phyloP scores from a whole-genome alignment of 257 asterid genomes.

The Cordia subcordata region DNA sequence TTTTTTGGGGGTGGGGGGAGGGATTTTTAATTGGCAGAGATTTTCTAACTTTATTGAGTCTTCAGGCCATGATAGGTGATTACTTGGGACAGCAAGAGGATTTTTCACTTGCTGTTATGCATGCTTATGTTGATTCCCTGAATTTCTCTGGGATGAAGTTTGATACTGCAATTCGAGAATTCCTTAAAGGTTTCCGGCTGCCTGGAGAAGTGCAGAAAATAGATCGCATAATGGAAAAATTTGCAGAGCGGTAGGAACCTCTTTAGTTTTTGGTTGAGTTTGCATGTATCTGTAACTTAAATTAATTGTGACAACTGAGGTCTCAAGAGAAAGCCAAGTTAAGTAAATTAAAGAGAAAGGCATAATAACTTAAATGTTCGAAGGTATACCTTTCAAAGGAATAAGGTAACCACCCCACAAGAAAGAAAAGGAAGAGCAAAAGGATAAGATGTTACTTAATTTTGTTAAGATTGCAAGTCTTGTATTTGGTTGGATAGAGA shows the following conservation, averaged over 20 bases:
- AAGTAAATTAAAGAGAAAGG: neutral
- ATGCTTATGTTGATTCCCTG: conserved; percentile 95
- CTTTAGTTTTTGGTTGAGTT: conserved; percentile 14
- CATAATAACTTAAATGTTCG: neutral
- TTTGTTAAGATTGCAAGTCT: too few relatives aligned
- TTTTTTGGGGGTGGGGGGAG: too few relatives aligned
- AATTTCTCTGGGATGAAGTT: conserved; percentile 83
- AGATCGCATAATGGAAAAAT: conserved; percentile 98
- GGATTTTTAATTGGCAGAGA: conserved; percentile 12
- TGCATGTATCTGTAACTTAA: conserved; percentile 9
- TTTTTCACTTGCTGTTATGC: conserved; percentile 97
- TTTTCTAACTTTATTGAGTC: conserved; percentile 23
- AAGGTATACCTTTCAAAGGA: neutral
- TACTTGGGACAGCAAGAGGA: conserved; percentile 98
- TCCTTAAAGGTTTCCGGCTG: conserved; percentile 90
- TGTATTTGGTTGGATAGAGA: too few relatives aligned
- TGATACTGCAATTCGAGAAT: conserved; percentile 88
- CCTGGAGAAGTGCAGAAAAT: conserved; percentile 99
- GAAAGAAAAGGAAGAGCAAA: neutral
- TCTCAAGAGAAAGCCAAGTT: neutral
- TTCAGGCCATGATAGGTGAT: conserved; percentile 90
- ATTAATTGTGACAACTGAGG: neutral
- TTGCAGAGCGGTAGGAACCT: conserved; percentile 88
- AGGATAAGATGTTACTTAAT: too few relatives aligned
- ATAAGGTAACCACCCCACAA: neutral